Base-by-base conservation (phyloP, 306 rosid genomes). In the Potentilla sterilis region DNA sequence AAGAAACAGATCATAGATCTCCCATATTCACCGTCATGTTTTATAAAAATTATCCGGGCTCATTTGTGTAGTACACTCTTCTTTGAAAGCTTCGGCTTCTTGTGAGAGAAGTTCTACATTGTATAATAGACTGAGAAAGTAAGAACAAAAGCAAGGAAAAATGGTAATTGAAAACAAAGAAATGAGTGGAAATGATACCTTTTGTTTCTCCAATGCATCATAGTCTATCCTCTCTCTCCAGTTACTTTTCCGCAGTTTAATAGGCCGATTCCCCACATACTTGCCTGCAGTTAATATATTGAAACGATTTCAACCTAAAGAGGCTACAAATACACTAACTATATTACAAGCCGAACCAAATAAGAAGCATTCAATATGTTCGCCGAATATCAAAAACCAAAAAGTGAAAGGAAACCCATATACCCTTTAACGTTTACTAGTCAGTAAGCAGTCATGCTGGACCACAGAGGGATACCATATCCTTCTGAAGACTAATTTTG, bases 211-310 rank as follows among this genome's bases (percentile, higher is more conserved):
- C 68, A 88, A 75, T 8, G 99, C 93, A 22, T 83, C 98, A 15
- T 37, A 69, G 66, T 96, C 98, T 58, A 85, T 96, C 85, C 99
- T 89, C 86, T 96, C 99, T 81, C 79, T 89, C 99, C 98, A 96
- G 81, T 96, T 96, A 75, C 99, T 96, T 85, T 92, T 96, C 28
- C 96, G 95, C 16, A 92, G 86, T 83, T 96, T 96, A 74, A 96
- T 96, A 14, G 99, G 99, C 38, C 98, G 84, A 77, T 96, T 96
- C 74, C 99, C 99, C 32, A 96, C 98, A 54, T 96, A 96, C 71
- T 92, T 96, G 46, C 99, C 99, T 96, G 86, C 59, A 70, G 83
- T 69, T 55, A 75, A 37, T 37, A n/a, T 16, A 18, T 14, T 13
- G 19, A 65, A 16, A 70, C 70, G 28, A 18, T 15, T 32, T 35